Conservation (phyloP, 768 basidiomycete species). For the Trametes cingulata region DNA sequence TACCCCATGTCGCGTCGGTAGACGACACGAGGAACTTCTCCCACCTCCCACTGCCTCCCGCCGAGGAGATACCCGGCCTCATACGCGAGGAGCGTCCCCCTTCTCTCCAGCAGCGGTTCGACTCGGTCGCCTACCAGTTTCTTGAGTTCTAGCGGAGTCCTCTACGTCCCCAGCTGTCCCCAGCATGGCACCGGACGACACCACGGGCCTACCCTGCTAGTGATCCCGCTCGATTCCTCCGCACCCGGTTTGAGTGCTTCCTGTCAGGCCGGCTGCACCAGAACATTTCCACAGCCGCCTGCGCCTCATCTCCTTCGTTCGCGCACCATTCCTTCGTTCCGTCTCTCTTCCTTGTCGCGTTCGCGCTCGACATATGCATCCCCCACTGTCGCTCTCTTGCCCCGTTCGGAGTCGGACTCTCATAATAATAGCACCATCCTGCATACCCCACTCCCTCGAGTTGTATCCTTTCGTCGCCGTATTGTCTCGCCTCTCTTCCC, state of each 20-base stretch:
- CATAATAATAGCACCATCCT: slow-evolving; percentile 2
- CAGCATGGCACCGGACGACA: too few relatives aligned
- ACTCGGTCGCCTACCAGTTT: slow-evolving; percentile 70
- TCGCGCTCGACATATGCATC: neutral
- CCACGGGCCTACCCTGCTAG: too few relatives aligned
- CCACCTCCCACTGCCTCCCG: slow-evolving; percentile 70
- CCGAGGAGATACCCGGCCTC: slow-evolving; percentile 82
- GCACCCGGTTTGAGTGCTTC: too few relatives aligned
- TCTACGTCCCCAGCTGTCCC: slow-evolving; percentile 6
- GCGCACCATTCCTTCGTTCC: neutral
- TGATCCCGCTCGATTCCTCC: neutral
- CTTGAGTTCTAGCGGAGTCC: slow-evolving; percentile 62
- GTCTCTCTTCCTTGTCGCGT: neutral
- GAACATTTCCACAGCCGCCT: too few relatives aligned
- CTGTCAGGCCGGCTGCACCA: too few relatives aligned
- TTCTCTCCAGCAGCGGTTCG: slow-evolving; percentile 62
- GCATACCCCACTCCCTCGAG: slow-evolving; percentile 17
- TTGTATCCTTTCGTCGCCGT: slow-evolving; percentile 20
- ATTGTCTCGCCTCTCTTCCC: too few relatives aligned
- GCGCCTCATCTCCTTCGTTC: neutral
- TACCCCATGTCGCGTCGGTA: slow-evolving; percentile 74
- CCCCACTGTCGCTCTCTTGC: neutral
- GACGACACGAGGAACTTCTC: slow-evolving; percentile 90
- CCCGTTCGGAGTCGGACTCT: slow-evolving; percentile 5
- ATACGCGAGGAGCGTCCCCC: slow-evolving; percentile 60